Evolutionary conservation across 768 basidiomycete species (phyloP), one percentile per base, ranked within the genome.

Genomic region (Leccinum uliginosum): DNA sequence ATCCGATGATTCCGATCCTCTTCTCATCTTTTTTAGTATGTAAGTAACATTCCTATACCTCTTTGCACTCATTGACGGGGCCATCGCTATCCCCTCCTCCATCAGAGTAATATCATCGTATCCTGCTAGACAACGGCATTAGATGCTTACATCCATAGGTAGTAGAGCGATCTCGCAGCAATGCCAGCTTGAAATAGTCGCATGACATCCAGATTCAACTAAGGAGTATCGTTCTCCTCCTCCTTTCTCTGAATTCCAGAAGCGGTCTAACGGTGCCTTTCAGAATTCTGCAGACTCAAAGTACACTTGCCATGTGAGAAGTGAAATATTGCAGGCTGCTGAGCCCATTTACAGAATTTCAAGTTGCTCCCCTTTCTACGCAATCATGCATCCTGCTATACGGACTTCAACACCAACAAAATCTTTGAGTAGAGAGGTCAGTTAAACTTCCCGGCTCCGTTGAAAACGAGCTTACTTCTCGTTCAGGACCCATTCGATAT

Each of bases 401-500:
- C 30, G 17, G 14, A 32, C 11, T 53, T 71, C 45, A 78, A 59
- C 77, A 78, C 76, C 76, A 77, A 55, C 71, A 73, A 58, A 76
- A 78, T 58, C 77, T 78, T 53, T 23, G 30, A 15, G 15, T 6
- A 14, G 54, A 24, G 17, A 15, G n/a, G 40, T 53, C 26, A 55
- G 54, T 26, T 9, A 14, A 27, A 5, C 1, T 44, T 15, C 29
- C 10, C 23, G 26, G 15, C 34, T 6, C 32, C 24, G 26, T 46
- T 8, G 35, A 17, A 26, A 47, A 24, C 11, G 35, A 29, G 57
- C 15, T 51, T 23, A 79, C 80, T 74, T 78, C 61, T 83, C 82
- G 46, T 83, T 82, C 50, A 75, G 73, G 32, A 72, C 46, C 82
- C 81, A 83, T 11, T 70, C 65, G 15, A 81, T 62, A 24, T 72